Evolutionary conservation across 441 rosid genomes (phyloP), one percentile per base, ranked within the genome.

Genomic region (Geranium incanum): DNA sequence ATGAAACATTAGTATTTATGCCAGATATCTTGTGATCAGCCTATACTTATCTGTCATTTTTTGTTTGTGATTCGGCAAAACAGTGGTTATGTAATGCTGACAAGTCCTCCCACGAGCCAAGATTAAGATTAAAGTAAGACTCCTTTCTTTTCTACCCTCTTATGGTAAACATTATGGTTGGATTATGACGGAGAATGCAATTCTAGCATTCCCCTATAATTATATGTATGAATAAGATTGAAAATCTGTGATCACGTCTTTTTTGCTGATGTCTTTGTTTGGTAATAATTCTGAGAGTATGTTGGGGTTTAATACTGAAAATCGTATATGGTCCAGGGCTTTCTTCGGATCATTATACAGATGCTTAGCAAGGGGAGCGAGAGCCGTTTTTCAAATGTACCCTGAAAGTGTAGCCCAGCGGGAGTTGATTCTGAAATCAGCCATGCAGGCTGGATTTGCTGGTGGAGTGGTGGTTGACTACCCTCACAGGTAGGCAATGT

Each of bases 31-130:
- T 55, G 19, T 15, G 15, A 16, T 8, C 48, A 41, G 48, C 33
- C 52, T 7, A 36, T 13, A 9, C 66, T n/a, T 23, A 36, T 63
- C 62, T 9, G 6, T 55, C 62, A 0, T 57, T 55, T 52, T 52
- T 52, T 23, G 5, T 43, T 18, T 28, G 15, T 73, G 60, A 28
- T 69, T 80, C 66, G 70, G 19, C 63, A 55, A 37, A 60, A 76
- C 85, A 94, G 97, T 94, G 99, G 97, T 78, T 91, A 72, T 93
- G 98, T 89, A 93, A 93, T 82, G 98, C 97, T 6, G 98, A 93
- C 77, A 93, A 90, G 84, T 89, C 99, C 74, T 90, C 91, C 12
- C 97, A 94, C 72, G 91, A 94, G 77, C 98, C 96, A 50, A 86
- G 81, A 55, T 78, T 87, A 70, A 84, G 98, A 82, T 79, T 94